phyloP scores from a whole-genome alignment of 495 filamentous ascomycete species.

The Penicillium silybi region DNA sequence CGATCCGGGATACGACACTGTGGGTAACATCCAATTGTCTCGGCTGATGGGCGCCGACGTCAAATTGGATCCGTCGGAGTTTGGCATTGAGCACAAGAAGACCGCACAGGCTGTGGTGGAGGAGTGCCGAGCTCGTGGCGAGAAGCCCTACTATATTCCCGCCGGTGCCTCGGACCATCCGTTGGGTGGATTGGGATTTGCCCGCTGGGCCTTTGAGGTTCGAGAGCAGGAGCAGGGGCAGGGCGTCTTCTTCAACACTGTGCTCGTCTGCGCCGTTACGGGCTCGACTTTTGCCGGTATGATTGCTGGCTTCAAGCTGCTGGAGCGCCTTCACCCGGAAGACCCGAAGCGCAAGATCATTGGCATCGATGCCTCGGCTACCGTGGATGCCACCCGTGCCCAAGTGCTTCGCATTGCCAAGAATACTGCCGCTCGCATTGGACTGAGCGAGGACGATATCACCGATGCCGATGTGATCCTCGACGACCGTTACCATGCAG shows the following conservation, averaged over 20 bases:
- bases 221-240: conserved; percentile 52
- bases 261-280: conserved; percentile 61
- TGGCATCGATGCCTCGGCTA: conserved; percentile 62
- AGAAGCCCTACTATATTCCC: conserved; percentile 61
- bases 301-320: conserved; percentile 59
- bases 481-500: conserved; percentile 59
- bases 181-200: conserved; percentile 62
- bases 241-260: conserved; percentile 55
- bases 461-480: conserved; percentile 53
- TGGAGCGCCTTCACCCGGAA: conserved; percentile 37
- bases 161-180: conserved; percentile 63
- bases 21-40: conserved; percentile 61
- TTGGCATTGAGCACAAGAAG: conserved; percentile 58
- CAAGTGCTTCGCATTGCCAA: conserved; percentile 60
- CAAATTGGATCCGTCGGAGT: conserved; percentile 44
- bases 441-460: conserved; percentile 50
- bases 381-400: conserved; percentile 47
- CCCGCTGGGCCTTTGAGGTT: conserved; percentile 61
- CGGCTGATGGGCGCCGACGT: conserved; percentile 59
- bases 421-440: conserved; percentile 54
- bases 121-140: conserved; percentile 42
- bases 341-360: conserved; percentile 47
- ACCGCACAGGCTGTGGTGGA: conserved; percentile 44
- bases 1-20: conserved; percentile 48
- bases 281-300: conserved; percentile 61